Base-by-base conservation (phyloP, 345 rosid genomes). In the Pugionium cornutum region DNA sequence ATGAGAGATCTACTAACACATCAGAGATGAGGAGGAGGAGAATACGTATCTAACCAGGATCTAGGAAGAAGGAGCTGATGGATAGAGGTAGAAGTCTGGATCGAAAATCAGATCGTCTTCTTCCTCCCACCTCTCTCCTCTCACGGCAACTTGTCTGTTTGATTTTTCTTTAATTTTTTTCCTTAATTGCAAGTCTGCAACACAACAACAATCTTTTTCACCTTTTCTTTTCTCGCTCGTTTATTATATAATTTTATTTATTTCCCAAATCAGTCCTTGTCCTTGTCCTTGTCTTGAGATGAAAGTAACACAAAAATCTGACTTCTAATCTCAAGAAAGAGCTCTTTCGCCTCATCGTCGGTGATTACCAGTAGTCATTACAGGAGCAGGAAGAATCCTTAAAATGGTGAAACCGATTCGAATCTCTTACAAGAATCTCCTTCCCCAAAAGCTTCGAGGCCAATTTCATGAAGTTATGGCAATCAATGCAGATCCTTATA, bases 381-480 rank as follows among this genome's bases (percentile, higher is more conserved):
- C 90, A 91, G 56, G 98, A 86, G 77, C 96, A 91, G 2, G 57
- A 60, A 53, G 70, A 77, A 62, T 80, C 69, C 64, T 81, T 80
- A 29, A 91, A 89, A 75, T 78, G 89, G 80, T 91, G 96, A 81
- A 89, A 91, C 58, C 95, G 90, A 67, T 87, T 89, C 6, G 87
- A 81, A 56, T 91, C 96, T 69, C 95, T 83, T 35, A 89, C 83
- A 57, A 89, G 66, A 59, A 91, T 85, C 77, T 87, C 90, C 72
- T 75, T 91, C 4, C 75, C 62, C 50, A 86, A 86, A 70, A 82
- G 74, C 68, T 67, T 69, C 33, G 98, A 79, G 0, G 90, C 96
- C 34, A 89, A 57, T 68, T 87, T 91, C 96, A 91, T 89, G 81
- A 91, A 91, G 82, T 77, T 85, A 62, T 91, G 98, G 75, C 95